Conservation (phyloP, 768 basidiomycete genomes). For the Phanerochaete carnosa region DNA sequence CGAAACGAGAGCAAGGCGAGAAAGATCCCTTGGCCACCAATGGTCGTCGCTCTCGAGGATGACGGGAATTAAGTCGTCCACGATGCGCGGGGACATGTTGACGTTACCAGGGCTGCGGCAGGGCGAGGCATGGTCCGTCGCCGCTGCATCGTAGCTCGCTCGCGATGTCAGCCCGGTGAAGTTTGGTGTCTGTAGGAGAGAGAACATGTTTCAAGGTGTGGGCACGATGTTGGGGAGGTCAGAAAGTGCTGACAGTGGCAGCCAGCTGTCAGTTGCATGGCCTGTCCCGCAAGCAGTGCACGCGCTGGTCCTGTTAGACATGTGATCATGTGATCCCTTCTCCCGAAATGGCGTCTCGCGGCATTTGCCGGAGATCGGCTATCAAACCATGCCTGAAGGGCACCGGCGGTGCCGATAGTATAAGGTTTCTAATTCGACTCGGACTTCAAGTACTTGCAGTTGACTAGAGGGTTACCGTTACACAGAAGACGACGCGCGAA, state of each 20-base stretch:
- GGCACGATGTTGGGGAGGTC: background rate
- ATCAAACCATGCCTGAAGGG: background rate
- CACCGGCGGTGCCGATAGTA: no score
- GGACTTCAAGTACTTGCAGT: no score
- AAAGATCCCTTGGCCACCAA: constrained; percentile 55
- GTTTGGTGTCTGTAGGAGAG: background rate
- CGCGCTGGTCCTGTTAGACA: constrained; percentile 1
- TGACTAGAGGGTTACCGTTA: no score
- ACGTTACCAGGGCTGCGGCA: background rate
- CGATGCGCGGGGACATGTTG: constrained; percentile 25
- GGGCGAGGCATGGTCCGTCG: background rate
- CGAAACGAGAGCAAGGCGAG: constrained; percentile 48
- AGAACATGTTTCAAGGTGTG: background rate
- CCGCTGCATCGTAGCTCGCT: background rate
- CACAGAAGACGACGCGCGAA: no score
- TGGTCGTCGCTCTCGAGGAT: constrained; percentile 45
- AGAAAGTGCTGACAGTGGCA: constrained; percentile 9
- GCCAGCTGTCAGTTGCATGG: background rate
- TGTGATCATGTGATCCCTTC: background rate
- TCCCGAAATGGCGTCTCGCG: background rate
- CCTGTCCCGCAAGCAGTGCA: constrained; percentile 9
- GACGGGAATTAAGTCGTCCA: constrained; percentile 50
- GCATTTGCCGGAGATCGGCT: background rate
- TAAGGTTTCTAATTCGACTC: no score
- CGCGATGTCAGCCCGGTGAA: background rate